Conservation (phyloP, 2,329 filamentous ascomycete species). For the Fusarium tupiense region DNA sequence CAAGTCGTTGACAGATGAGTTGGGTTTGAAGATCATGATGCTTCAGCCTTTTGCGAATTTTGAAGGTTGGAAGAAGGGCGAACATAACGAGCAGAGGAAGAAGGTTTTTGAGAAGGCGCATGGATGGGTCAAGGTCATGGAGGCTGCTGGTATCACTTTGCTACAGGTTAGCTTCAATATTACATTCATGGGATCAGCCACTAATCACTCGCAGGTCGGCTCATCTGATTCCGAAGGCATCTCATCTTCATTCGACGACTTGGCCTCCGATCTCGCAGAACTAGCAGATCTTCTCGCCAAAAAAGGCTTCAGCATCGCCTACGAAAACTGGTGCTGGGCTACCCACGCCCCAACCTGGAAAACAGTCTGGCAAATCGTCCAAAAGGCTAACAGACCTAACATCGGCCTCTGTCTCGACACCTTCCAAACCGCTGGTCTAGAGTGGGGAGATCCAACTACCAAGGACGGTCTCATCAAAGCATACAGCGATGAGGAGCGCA, state of each 20-base stretch:
- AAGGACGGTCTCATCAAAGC: slow-evolving; percentile 66
- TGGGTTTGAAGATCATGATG: slow-evolving; percentile 71
- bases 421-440: slow-evolving; percentile 77
- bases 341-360: slow-evolving; percentile 75
- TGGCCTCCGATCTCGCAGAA: slow-evolving; percentile 70
- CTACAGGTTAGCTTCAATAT: slow-evolving; percentile 63
- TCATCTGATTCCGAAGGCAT: slow-evolving; percentile 72
- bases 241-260: slow-evolving; percentile 56
- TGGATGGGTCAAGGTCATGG: slow-evolving; percentile 79
- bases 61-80: slow-evolving; percentile 72
- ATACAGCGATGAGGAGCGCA: slow-evolving; percentile 54
- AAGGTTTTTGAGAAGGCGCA: slow-evolving; percentile 70
- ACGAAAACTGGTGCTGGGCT: slow-evolving; percentile 87
- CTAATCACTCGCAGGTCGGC: slow-evolving; percentile 24
- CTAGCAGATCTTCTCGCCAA: slow-evolving; percentile 70
- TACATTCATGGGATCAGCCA: no score
- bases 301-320: slow-evolving; percentile 70
- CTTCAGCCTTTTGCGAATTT: slow-evolving; percentile 81
- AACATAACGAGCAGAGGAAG: slow-evolving; percentile 61
- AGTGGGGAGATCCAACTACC: slow-evolving; percentile 78
- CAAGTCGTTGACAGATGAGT: slow-evolving; percentile 61
- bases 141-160: slow-evolving; percentile 73
- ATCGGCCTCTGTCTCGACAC: slow-evolving; percentile 81
- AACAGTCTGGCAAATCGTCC: slow-evolving; percentile 74
- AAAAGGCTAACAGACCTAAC: slow-evolving; percentile 69